Conservation (phyloP, 306 rosid species). For the Begonia fuchsioides region DNA sequence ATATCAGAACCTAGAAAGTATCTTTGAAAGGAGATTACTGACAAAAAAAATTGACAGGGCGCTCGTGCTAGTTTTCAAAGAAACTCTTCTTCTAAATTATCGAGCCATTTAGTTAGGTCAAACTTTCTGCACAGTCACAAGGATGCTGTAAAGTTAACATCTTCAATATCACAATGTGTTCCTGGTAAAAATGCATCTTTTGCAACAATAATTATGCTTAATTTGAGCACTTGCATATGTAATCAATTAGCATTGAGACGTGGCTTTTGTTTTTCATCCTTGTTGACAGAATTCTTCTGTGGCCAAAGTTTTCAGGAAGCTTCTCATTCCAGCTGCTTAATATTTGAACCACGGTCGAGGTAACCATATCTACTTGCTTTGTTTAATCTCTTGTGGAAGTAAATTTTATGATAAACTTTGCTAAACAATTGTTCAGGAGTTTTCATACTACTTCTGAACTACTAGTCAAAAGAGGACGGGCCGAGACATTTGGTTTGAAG, state of each 20-base stretch:
- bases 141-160: slow-evolving; percentile 19
- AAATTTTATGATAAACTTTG: not conserved
- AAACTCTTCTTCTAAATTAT: slow-evolving; percentile 22
- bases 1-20: no score
- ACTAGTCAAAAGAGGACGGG: slow-evolving; percentile 30
- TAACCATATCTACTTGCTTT: slow-evolving; percentile 14
- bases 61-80: slow-evolving; percentile 24
- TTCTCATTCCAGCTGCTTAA: slow-evolving; percentile 17
- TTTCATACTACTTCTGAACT: slow-evolving; percentile 46
- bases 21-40: no score
- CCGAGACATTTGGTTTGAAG: slow-evolving; percentile 42
- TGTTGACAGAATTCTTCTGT: slow-evolving; percentile 29
- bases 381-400: not conserved
- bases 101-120: slow-evolving; percentile 24
- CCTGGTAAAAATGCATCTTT: slow-evolving; percentile 24
- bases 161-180: slow-evolving; percentile 26
- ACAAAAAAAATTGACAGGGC: slow-evolving; percentile 18
- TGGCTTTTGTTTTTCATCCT: slow-evolving; percentile 7
- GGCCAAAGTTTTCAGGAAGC: slow-evolving; percentile 9
- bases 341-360: slow-evolving; percentile 37
- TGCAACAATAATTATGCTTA: no score
- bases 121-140: slow-evolving; percentile 18
- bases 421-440: slow-evolving; percentile 21
- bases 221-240: no score
- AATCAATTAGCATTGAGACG: no score